phyloP scores from a whole-genome alignment of 371 early-diverging fungal species.

The Mucor lusitanicus region DNA sequence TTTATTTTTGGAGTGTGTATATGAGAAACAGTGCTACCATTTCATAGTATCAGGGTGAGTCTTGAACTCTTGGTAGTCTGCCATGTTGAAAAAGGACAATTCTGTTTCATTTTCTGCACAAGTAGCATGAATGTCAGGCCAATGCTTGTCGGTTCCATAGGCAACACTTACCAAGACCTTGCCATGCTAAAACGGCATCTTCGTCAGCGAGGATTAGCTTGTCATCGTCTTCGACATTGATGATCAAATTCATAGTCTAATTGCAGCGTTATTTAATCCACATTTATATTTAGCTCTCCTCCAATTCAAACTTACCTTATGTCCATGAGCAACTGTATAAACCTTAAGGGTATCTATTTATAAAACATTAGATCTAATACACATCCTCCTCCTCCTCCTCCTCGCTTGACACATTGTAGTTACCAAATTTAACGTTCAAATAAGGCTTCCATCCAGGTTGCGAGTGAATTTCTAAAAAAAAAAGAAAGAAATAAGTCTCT shows the following conservation, averaged over 20 bases:
- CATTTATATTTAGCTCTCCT: neutral
- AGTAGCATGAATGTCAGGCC: neutral
- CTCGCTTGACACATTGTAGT: neutral
- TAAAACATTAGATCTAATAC: neutral
- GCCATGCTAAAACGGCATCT: conserved; percentile 57
- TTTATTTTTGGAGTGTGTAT: neutral
- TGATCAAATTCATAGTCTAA: conserved; percentile 77
- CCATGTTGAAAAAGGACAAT: conserved; percentile 78
- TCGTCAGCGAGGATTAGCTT: conserved; percentile 66
- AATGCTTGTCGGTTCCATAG: no score
- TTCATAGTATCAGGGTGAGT: conserved; percentile 74
- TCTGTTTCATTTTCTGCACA: conserved; percentile 82
- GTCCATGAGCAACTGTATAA: conserved; percentile 84
- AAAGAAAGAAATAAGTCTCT: neutral
- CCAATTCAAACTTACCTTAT: conserved; percentile 57
- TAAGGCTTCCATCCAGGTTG: conserved; percentile 76
- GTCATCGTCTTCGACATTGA: conserved; percentile 83
- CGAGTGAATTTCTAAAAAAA: conserved; percentile 56
- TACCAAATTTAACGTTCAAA: conserved; percentile 66
- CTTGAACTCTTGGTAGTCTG: conserved; percentile 73
- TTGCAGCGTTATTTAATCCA: neutral
- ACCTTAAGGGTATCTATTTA: conserved; percentile 80
- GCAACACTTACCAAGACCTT: conserved; percentile 61
- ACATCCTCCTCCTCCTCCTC: neutral
- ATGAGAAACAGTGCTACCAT: conserved; percentile 51